phyloP scores from a whole-genome alignment of 352 stramenopile genomes.

The Phytophthora quininea region DNA sequence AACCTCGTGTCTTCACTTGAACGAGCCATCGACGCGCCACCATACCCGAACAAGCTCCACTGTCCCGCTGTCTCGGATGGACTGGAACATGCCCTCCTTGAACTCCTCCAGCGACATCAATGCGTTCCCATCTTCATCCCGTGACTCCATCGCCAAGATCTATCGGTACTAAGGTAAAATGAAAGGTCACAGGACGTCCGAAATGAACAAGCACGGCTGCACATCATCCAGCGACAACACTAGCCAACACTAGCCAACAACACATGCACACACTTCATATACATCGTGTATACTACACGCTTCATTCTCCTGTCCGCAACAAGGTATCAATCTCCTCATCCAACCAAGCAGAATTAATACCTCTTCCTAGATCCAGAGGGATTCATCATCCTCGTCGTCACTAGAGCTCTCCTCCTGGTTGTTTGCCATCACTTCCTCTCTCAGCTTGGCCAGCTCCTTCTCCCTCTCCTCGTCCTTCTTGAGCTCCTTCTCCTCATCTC shows the following conservation, averaged over 20 bases:
- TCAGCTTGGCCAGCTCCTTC: slow-evolving; percentile 24
- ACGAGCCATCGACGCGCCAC: neutral
- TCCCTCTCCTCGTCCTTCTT: slow-evolving; percentile 30
- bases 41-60: slow-evolving; percentile 65
- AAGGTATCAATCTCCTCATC: neutral
- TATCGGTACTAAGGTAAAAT: neutral
- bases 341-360: neutral
- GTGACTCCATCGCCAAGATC: slow-evolving; percentile 2
- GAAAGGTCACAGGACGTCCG: slow-evolving; percentile 24
- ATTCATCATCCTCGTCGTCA: slow-evolving; percentile 42
- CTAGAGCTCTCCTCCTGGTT: slow-evolving; percentile 32
- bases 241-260: too few relatives aligned
- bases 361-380: slow-evolving; percentile 45
- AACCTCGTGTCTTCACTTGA: too few relatives aligned
- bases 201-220: neutral
- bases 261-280: too few relatives aligned
- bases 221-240: too few relatives aligned
- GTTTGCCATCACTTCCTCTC: slow-evolving; percentile 21
- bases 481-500: slow-evolving; percentile 47
- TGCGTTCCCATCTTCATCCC: slow-evolving; percentile 21
- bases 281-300: too few relatives aligned
- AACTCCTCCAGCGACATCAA: slow-evolving; percentile 70
- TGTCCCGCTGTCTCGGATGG: slow-evolving; percentile 65
- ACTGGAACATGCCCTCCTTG: slow-evolving; percentile 75
- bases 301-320: too few relatives aligned